These are phyloP conservation scores for Ceratobasidium sp. DNA, from an alignment of 1,284 basidiomycete species.

Conservation along the genomic window DNA sequence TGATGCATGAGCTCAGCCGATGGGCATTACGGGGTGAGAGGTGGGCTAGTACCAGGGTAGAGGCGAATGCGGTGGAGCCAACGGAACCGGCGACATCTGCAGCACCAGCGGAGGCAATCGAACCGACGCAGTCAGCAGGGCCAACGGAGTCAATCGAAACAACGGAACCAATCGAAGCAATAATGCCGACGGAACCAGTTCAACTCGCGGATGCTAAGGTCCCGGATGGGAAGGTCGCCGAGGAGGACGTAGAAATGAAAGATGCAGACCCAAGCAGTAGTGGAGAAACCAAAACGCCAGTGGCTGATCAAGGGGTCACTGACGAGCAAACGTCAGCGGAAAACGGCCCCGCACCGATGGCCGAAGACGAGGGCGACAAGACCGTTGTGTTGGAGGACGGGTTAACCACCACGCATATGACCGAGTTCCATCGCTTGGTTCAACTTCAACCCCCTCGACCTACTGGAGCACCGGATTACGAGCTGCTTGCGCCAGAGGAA, in stretches of 20 bases:
- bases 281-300: background rate
- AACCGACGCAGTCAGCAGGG: background rate
- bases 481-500: constrained; percentile 24
- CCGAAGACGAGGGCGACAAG: constrained; percentile 1
- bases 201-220: background rate
- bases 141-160: background rate
- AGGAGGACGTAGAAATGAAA: background rate
- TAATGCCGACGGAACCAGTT: constrained; percentile 8
- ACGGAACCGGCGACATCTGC: background rate
- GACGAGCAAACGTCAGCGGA: background rate
- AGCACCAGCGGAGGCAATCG: background rate
- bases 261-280: background rate
- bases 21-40: constrained; percentile 49
- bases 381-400: background rate
- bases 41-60: constrained; percentile 21
- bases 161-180: background rate
- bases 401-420: background rate
- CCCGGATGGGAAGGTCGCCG: background rate
- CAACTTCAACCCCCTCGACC: constrained; percentile 38
- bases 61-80: background rate
- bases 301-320: background rate
- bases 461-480: constrained; percentile 26
- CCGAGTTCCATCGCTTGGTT: constrained; percentile 12
- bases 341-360: background rate
- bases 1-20: constrained; percentile 45